A percentile compares a stretch with the other conserved stretches of the same genome.
Conservation (phyloP, 2,329 filamentous ascomycete genomes). For the Botrytis byssoidea region DNA sequence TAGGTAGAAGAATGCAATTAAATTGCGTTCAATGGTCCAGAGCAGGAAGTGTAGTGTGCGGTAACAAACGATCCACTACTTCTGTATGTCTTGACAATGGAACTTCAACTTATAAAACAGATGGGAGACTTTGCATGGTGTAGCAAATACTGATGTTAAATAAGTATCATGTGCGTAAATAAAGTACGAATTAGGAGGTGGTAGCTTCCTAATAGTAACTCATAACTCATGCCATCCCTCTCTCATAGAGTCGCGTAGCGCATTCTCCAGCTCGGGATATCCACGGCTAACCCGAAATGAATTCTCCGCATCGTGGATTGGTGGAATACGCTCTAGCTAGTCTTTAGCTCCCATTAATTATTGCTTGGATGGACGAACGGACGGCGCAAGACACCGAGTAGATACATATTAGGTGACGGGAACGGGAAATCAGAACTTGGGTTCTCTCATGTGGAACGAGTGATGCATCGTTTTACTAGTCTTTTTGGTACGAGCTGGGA, state of each 20-base stretch:
- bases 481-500: neutral
- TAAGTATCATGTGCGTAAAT: neutral
- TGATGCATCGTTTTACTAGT: neutral
- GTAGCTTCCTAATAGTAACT: neutral
- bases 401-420: neutral
- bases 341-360: neutral
- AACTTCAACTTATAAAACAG: neutral
- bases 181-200: neutral
- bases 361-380: neutral
- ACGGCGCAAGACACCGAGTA: neutral
- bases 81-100: neutral
- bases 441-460: neutral
- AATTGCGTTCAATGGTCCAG: neutral
- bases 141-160: neutral
- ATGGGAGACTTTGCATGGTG: neutral
- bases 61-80: neutral
- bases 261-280: neutral
- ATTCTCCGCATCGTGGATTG: neutral
- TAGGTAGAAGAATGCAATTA: neutral
- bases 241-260: neutral
- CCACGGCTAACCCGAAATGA: neutral
- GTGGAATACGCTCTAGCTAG: neutral
- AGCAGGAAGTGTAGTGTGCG: neutral
- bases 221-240: neutral
- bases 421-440: neutral